Conservation (phyloP, 1,284 basidiomycete species). For the Trametes hirsuta region DNA sequence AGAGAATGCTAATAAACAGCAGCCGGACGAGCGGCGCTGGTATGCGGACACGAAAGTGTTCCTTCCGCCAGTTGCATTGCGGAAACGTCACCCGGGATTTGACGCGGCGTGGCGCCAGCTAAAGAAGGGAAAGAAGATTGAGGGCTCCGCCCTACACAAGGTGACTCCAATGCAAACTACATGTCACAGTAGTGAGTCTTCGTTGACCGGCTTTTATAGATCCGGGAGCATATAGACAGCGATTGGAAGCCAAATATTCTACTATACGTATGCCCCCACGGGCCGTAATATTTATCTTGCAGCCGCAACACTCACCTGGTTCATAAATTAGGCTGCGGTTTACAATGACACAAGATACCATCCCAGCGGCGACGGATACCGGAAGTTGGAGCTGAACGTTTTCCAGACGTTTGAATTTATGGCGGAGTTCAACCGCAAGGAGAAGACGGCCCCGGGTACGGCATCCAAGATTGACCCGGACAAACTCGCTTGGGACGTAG, state of each 20-base stretch:
- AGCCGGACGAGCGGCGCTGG: conserved; percentile 6
- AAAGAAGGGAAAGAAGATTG: background rate
- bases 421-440: conserved; percentile 1
- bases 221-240: conserved; percentile 2
- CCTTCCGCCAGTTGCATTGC: conserved; percentile 6
- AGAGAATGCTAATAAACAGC: background rate
- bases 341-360: background rate
- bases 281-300: background rate
- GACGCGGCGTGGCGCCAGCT: background rate
- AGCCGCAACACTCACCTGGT: background rate
- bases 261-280: background rate
- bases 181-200: too few species aligned
- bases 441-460: background rate
- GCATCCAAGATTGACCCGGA: background rate
- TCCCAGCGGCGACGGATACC: conserved; percentile 1
- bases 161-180: background rate
- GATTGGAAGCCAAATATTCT: conserved; percentile 18
- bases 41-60: conserved; percentile 13
- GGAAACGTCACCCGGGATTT: conserved; percentile 3
- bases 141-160: background rate
- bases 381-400: background rate
- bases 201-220: background rate
- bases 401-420: background rate
- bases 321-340: conserved; percentile 1
- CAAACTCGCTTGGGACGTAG: conserved; percentile 2